These are phyloP conservation scores for Aspergillus sp. DNA, from an alignment of 2,329 filamentous ascomycete genomes.

Conservation along the genomic window DNA sequence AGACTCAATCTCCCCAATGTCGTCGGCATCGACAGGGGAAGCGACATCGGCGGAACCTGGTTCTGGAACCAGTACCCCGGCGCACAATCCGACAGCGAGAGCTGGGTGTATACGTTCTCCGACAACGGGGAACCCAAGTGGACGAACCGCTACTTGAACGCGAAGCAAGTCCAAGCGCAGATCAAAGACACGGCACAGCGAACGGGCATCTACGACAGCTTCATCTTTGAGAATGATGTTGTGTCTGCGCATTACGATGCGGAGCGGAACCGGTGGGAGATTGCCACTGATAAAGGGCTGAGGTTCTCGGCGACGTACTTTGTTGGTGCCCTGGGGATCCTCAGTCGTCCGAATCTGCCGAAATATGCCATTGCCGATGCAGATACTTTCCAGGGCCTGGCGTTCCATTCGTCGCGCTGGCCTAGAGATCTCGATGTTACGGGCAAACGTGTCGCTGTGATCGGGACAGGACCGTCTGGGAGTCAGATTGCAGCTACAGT, in stretches of 20 bases:
- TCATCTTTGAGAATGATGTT: neutral
- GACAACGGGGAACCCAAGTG: conserved; percentile 42
- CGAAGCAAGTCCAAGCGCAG: neutral
- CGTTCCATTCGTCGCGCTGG: neutral
- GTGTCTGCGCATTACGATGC: neutral
- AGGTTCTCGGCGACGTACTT: neutral
- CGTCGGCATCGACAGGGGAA: conserved; percentile 53
- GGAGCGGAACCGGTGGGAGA: neutral
- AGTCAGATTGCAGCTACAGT: neutral
- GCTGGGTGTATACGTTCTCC: conserved; percentile 49
- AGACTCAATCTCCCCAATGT: neutral
- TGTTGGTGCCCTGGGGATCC: neutral
- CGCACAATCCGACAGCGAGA: conserved; percentile 54
- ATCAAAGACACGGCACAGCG: neutral
- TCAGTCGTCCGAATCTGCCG: neutral
- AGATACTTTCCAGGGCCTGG: neutral
- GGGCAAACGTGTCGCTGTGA: neutral
- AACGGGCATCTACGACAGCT: neutral
- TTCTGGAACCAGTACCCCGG: conserved; percentile 59
- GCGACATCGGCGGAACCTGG: conserved; percentile 55
- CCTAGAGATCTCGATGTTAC: neutral
- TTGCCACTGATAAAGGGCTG: neutral
- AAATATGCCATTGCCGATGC: neutral
- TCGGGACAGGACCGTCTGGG: neutral
- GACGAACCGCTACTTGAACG: conserved; percentile 30